Evolutionary conservation across 2,329 filamentous ascomycete genomes (phyloP), one percentile per base, ranked within the genome.

Genomic region (Colletotrichum sp.): DNA sequence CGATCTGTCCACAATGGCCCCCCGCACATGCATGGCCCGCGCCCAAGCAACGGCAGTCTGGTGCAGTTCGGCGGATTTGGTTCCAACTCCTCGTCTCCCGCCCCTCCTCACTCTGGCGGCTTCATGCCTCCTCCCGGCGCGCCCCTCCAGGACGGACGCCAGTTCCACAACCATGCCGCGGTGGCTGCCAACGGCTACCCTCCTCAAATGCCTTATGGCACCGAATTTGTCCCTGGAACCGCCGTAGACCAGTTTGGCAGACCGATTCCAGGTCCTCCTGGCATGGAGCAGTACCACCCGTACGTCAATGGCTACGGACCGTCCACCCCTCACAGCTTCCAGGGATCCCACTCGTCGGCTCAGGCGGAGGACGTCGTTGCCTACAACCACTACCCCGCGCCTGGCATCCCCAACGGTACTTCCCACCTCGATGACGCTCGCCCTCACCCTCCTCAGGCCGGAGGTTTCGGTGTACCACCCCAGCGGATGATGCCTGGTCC

Each of bases 321-420:
- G 3, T 87, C 89, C 2, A 92, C 90, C 3, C 89, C 91, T 6
- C 91, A 91, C 77, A 93, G 91, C 82, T 92, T 91, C 79, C 91
- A 92, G 71, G 91, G 88, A 43, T 93, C 92, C 4, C 91, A 92
- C 76, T 87, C 90, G 43, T 92, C 91, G 3, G 86, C 83, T 7
- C 87, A 87, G 58, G 86, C 84, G 18, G 88, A 88, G 52, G 88
- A 89, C 15, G 85, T 83, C 34, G 85, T 84, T 72, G 81, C 86
- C 70, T 85, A 83, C 69, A 84, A 82, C 30, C 87, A 86, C 75
- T 86, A 85, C 55, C 80, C 83, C 66, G 80, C 85, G 32, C 84
- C 82, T 30, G 85, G 84, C 30, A 83, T 82, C 57, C 84, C 85
- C n/a, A 89, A 84, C 52, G 84, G 85, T 8, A 78, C 76, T 2